Conservation (phyloP, 495 filamentous ascomycete species). For the Tuber umbilicatum region DNA sequence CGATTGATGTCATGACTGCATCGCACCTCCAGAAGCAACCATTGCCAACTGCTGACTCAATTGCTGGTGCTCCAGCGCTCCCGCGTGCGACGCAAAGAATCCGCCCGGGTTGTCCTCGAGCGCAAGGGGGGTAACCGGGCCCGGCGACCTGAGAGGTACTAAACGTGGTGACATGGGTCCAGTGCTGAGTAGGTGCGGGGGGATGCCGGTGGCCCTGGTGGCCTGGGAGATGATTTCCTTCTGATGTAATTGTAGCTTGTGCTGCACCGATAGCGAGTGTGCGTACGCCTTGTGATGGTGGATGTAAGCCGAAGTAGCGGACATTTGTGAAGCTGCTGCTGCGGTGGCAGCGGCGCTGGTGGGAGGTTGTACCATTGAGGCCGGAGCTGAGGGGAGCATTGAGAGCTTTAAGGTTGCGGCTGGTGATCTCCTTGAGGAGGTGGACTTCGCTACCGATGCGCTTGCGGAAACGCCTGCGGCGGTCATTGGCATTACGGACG, state of each 20-base stretch:
- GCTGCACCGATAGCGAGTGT: constrained; percentile 38
- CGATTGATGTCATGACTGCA: constrained; percentile 5
- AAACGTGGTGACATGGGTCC: constrained; percentile 58
- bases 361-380: constrained; percentile 3
- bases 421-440: constrained; percentile 26
- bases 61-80: constrained; percentile 29
- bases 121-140: constrained; percentile 69
- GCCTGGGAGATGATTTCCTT: constrained; percentile 56
- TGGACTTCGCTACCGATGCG: constrained; percentile 15
- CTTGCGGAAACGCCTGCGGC: constrained; percentile 27
- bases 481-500: constrained; percentile 38
- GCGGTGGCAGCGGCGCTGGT: constrained; percentile 4
- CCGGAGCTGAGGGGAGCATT: constrained; percentile 24
- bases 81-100: constrained; percentile 45
- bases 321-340: constrained; percentile 5
- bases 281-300: constrained; percentile 33
- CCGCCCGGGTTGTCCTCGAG: constrained; percentile 53
- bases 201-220: constrained; percentile 45
- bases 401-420: constrained; percentile 29
- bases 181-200: constrained; percentile 44
- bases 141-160: constrained; percentile 64
- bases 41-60: constrained; percentile 26
- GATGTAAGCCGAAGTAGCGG: constrained; percentile 11
- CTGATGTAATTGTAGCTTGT: constrained; percentile 54
- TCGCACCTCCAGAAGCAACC: constrained; percentile 18